Evolutionary conservation across 805 yeast genomes (phyloP).

Genomic region (Suhomyces emberorum): DNA sequence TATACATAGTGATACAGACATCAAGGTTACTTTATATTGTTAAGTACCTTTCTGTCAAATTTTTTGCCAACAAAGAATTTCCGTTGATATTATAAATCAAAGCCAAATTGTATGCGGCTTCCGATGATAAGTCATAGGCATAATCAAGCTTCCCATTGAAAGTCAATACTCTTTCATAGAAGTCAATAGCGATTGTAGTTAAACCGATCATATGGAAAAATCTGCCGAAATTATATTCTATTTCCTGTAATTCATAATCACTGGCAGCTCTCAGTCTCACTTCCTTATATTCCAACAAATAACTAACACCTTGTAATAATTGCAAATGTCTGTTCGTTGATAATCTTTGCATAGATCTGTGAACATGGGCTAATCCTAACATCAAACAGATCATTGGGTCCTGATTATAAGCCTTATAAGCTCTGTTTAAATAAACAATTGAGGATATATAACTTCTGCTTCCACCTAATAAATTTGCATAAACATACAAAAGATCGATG

Average conservation of each 20-base stretch:
- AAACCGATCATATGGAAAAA: conserved; percentile 82
- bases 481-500: conserved; percentile 72
- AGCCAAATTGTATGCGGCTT: conserved; percentile 83
- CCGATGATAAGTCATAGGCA: conserved; percentile 59
- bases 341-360: conserved; percentile 87
- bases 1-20: no score
- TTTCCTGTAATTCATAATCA: conserved; percentile 64
- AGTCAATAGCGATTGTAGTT: conserved; percentile 65
- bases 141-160: conserved; percentile 42
- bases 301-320: conserved; percentile 81
- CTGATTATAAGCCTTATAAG: conserved; percentile 60
- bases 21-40: conserved; percentile 39
- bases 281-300: conserved; percentile 65
- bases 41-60: conserved; percentile 63
- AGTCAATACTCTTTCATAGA: conserved; percentile 65
- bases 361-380: conserved; percentile 77
- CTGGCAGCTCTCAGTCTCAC: conserved; percentile 41
- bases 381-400: conserved; percentile 80
- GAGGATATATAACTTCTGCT: conserved; percentile 83
- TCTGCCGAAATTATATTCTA: conserved; percentile 78
- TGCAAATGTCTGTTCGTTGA: conserved; percentile 85
- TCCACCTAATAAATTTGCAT: conserved; percentile 75
- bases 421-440: conserved; percentile 69
- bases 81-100: conserved; percentile 76
- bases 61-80: conserved; percentile 60